Percentiles rank a stretch among this genome's conserved stretches.
Conservation (phyloP, 176 grass and related monocot genomes). For the Paspalum notatum region DNA sequence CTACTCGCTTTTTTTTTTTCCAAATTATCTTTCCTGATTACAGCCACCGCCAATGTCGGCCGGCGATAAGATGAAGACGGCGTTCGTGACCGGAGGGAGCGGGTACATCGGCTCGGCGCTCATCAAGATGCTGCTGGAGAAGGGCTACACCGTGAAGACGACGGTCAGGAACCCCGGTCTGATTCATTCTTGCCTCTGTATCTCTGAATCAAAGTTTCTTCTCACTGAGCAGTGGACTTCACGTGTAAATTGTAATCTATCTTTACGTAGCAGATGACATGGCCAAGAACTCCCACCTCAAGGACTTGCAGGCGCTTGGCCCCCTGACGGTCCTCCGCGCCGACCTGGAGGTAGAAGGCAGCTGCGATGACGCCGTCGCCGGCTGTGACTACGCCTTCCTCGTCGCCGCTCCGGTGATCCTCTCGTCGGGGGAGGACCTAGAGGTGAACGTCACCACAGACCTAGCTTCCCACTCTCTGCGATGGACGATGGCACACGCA, state of each 20-base stretch:
- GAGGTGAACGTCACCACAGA: not conserved
- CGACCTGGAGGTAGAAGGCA: slow-evolving; percentile 56
- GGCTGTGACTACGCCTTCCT: slow-evolving; percentile 71
- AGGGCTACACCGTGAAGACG: slow-evolving; percentile 23
- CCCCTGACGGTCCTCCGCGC: slow-evolving; percentile 39
- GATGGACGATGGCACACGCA: too few species aligned
- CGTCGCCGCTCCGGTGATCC: slow-evolving; percentile 60
- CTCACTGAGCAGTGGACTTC: too few species aligned
- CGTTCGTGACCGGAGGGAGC: slow-evolving; percentile 26
- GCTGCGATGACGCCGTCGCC: slow-evolving; percentile 59
- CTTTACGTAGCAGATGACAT: slow-evolving; percentile 37
- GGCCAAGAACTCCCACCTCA: slow-evolving; percentile 37
- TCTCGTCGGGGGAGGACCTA: not conserved
- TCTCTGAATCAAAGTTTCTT: too few species aligned
- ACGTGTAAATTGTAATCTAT: too few species aligned
- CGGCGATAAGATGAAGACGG: not conserved
- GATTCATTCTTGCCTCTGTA: not conserved
- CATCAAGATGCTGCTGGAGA: slow-evolving; percentile 23
- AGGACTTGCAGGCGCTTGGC: slow-evolving; percentile 51
- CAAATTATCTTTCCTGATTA: too few species aligned
- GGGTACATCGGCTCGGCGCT: slow-evolving; percentile 21
- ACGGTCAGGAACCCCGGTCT: slow-evolving; percentile 31
- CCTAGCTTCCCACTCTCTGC: too few species aligned
- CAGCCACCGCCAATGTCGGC: not conserved
- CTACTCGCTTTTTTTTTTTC: too few species aligned